These are phyloP conservation scores for Pseudogymnoascus sp. DNA, from an alignment of 2,329 filamentous ascomycete genomes.

Conservation along the genomic window DNA sequence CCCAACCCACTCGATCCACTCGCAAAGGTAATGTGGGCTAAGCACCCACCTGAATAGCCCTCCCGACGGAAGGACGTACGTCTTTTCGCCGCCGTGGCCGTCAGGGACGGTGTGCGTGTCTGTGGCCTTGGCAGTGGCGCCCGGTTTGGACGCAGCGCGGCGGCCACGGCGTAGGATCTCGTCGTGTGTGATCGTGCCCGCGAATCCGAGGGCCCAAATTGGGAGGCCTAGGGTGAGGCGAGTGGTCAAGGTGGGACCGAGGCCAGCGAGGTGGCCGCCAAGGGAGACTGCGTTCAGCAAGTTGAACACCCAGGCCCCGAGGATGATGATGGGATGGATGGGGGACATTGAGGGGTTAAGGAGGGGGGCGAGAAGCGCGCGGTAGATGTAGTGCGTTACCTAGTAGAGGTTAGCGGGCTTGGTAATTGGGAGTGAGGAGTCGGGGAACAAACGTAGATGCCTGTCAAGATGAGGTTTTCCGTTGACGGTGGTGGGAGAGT, in stretches of 20 bases:
- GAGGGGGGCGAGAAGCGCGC: constrained; percentile 75
- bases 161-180: constrained; percentile 84
- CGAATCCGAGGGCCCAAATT: constrained; percentile 70
- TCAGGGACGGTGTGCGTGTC: constrained; percentile 23
- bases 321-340: constrained; percentile 65
- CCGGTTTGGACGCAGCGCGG: constrained; percentile 53
- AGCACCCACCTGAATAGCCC: constrained; percentile 78
- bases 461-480: constrained; percentile 71
- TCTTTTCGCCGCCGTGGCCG: constrained; percentile 59
- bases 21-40: constrained; percentile 90
- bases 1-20: constrained; percentile 94
- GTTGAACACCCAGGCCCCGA: constrained; percentile 66
- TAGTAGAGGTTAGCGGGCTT: constrained; percentile 28
- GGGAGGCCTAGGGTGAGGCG: constrained; percentile 51
- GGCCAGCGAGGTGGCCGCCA: constrained; percentile 75
- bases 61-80: constrained; percentile 80
- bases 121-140: constrained; percentile 41
- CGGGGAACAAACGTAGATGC: constrained; percentile 47
- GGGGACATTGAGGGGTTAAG: constrained; percentile 90
- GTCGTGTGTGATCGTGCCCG: constrained; percentile 82
- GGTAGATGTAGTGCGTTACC: constrained; percentile 84
- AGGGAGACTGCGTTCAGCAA: constrained; percentile 71
- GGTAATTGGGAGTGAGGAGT: background rate
- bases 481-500: constrained; percentile 59
- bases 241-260: constrained; percentile 53